Base-by-base conservation (phyloP, 2,329 filamentous ascomycete species). In the Aureobasidium mangrovei region DNA sequence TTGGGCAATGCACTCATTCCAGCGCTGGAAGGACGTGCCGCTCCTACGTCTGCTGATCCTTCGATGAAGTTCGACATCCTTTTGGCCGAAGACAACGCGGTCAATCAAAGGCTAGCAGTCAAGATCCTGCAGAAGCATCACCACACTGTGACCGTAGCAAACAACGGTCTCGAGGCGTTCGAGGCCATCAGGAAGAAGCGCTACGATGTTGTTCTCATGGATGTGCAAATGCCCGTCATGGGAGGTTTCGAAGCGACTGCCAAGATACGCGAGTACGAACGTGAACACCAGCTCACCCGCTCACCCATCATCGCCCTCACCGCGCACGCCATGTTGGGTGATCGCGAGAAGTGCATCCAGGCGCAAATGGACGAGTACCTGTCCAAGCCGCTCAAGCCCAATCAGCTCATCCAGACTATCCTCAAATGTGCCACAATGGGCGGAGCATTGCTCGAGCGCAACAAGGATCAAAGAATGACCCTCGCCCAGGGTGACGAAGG, bases 181-280 rank as follows among this genome's bases (percentile, higher is more conserved):
- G 87, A 96, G 66, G 84, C 87, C n/a, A 84, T 96, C 62, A 91
- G 94, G 77, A 82, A 85, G 67, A 91, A 86, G 73, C 86, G 88
- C 67, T 98, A 94, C 68, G 93, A 98, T 69, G 88, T 95, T 58
- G 93, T 98, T 60, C 79, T 98, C 46, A 98, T 98, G 93, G 93
- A 98, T 67, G 93, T 98, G 18, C 93, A 97, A 69, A 98, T 98
- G 93, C 93, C 93, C n/a, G 87, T 97, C 64, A 97, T 97, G 91
- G 93, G 93, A 67, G 93, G 93, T 42, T 97, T 98, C 67, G 93
- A 98, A 72, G 91, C 93, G 10, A 98, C 93, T 4, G 88, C 84
- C 61, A 95, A 95, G 75, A 98, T 98, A 61, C 83, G 93, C 64
- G 90, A 96, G 69, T 97, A 91, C 69, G 93, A 98, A 70, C 83